Conservation (phyloP, 2,329 filamentous ascomycete species). For the Neofusicoccum laricinum region DNA sequence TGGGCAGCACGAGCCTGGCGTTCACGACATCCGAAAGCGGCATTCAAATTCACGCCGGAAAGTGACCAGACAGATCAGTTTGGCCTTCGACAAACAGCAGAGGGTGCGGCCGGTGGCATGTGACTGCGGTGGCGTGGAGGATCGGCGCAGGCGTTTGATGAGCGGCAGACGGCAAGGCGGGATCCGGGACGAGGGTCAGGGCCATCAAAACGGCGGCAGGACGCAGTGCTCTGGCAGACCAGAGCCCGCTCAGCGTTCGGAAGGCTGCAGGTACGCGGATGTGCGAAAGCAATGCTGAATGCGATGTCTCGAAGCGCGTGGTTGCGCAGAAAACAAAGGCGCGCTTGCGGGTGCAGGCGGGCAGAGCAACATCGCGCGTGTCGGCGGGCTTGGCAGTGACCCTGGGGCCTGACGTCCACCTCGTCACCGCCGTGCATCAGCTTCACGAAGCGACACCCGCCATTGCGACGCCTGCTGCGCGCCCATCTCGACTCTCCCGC, state of each 20-base stretch:
- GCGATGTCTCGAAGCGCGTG: not conserved
- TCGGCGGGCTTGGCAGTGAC: not conserved
- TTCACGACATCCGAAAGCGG: not conserved
- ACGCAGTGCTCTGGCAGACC: not conserved
- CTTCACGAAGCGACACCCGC: slow-evolving; percentile 10
- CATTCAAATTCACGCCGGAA: not conserved
- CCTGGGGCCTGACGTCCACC: slow-evolving; percentile 11
- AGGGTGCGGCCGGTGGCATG: not conserved
- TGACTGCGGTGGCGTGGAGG: not conserved
- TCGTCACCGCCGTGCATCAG: slow-evolving; percentile 15
- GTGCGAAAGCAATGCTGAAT: not conserved
- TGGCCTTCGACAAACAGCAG: not conserved
- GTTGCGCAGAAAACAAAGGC: not conserved
- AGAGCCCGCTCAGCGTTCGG: not conserved
- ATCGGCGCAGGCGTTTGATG: slow-evolving; percentile 7
- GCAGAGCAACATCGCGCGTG: not conserved
- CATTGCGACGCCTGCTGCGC: not conserved
- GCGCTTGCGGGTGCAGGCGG: not conserved
- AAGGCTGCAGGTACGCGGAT: not conserved
- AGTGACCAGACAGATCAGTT: not conserved
- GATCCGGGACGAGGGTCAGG: not conserved
- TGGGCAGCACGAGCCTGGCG: slow-evolving; percentile 8
- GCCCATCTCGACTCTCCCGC: slow-evolving; percentile 4
- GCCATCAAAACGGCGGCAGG: not conserved
- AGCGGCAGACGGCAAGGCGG: not conserved